Percentiles rank a stretch among this genome's conserved stretches.
These are phyloP conservation scores for Amoebophrya sp. DNA, from an alignment of 169 alveolate species.

Conservation along the genomic window DNA sequence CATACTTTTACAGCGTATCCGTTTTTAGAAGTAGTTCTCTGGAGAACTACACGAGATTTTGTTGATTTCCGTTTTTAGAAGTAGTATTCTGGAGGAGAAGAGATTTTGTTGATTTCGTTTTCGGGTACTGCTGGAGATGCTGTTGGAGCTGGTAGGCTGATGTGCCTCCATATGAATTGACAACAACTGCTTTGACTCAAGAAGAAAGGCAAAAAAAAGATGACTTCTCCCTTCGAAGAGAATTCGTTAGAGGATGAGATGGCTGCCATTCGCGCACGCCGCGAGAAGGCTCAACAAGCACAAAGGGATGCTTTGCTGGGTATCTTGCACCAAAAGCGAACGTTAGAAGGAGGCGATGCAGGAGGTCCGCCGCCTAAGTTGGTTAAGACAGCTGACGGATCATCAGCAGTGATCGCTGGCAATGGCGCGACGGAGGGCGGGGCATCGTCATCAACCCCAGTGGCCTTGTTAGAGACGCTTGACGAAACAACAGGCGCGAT, in stretches of 20 bases:
- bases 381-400: not conserved
- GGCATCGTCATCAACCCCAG: not conserved
- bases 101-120: no score
- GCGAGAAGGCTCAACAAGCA: not conserved
- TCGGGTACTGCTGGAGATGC: no score
- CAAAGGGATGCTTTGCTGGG: not conserved
- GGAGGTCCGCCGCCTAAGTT: not conserved
- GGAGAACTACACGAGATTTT: no score
- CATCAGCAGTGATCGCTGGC: not conserved
- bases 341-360: not conserved
- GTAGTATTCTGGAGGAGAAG: no score
- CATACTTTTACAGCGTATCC: no score
- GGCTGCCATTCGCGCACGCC: not conserved
- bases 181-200: no score
- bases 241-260: not conserved
- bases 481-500: not conserved
- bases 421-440: not conserved
- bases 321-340: not conserved
- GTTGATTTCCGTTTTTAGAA: no score
- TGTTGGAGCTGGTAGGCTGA: no score
- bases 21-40: no score
- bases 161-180: no score
- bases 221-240: not conserved
- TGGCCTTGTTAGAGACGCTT: not conserved
- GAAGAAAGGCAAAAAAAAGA: no score